Conservation (phyloP, 2,329 filamentous ascomycete genomes). For the Calonectria leucothoes region DNA sequence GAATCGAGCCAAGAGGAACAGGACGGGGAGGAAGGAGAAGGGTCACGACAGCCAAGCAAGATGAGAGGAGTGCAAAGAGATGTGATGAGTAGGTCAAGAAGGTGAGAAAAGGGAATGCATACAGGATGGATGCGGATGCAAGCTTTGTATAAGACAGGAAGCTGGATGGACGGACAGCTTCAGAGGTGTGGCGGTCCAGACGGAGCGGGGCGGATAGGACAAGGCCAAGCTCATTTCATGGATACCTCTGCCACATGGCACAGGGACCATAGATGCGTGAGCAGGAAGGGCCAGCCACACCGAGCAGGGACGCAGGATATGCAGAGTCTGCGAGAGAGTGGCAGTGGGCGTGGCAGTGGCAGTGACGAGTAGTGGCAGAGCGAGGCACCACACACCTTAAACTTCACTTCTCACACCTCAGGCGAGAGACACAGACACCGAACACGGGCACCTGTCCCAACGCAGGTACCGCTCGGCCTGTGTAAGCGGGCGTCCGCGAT, state of each 20-base stretch:
- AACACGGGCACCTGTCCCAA: constrained; percentile 24
- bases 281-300: constrained; percentile 50
- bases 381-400: constrained; percentile 15
- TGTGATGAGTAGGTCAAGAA: constrained; percentile 22
- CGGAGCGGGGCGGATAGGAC: constrained; percentile 55
- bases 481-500: constrained; percentile 19
- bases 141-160: constrained; percentile 45
- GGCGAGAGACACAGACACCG: constrained; percentile 20
- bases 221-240: constrained; percentile 59
- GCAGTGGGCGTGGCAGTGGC: constrained; percentile 18
- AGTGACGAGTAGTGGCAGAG: constrained; percentile 20
- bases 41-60: constrained; percentile 20
- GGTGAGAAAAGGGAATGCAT: constrained; percentile 33
- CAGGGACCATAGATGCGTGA: constrained; percentile 44
- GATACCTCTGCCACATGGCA: constrained; percentile 46
- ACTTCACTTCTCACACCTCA: constrained; percentile 21
- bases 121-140: constrained; percentile 40
- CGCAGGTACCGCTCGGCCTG: constrained; percentile 25
- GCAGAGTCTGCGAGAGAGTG: constrained; percentile 27
- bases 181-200: constrained; percentile 52
- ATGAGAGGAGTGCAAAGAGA: constrained; percentile 16
- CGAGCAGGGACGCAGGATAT: constrained; percentile 46
- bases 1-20: constrained; percentile 1
- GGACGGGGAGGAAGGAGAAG: constrained; percentile 10
- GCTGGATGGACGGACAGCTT: constrained; percentile 61